Evolutionary conservation across 306 rosid species (phyloP).

Genomic region (Coriaria nepalensis): DNA sequence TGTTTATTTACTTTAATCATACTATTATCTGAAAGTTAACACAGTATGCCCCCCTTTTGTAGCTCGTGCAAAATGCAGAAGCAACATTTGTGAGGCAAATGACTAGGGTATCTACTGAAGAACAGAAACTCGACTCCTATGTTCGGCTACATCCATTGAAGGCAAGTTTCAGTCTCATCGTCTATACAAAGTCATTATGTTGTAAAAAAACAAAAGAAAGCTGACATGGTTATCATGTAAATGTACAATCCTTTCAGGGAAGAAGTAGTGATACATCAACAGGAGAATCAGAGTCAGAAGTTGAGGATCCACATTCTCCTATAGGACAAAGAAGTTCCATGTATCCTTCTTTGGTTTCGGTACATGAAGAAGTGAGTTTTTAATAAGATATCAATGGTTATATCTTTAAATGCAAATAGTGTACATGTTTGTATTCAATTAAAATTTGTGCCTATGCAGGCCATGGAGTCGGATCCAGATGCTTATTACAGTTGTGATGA

Average conservation of each 20-base stretch:
- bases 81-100: constrained; percentile 61
- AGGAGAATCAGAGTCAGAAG: constrained; percentile 61
- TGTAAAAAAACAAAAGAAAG: background rate
- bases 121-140: constrained; percentile 32
- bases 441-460: constrained; percentile 19
- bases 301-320: constrained; percentile 60
- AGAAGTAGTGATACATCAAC: constrained; percentile 49
- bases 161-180: constrained; percentile 29
- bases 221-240: constrained; percentile 2
- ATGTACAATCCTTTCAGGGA: constrained; percentile 29
- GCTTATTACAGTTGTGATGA: constrained; percentile 79
- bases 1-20: constrained; percentile 1
- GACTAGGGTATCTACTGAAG: constrained; percentile 31
- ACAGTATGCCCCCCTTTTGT: constrained; percentile 20
- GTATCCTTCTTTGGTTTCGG: constrained; percentile 49
- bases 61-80: constrained; percentile 56
- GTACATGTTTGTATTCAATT: constrained; percentile 2
- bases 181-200: constrained; percentile 3
- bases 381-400: constrained; percentile 1
- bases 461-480: constrained; percentile 38
- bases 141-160: constrained; percentile 32
- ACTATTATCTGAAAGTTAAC: background rate
- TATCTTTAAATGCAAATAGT: background rate
- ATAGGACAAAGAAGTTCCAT: constrained; percentile 30
- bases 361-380: constrained; percentile 70